These are phyloP conservation scores for Mortierella sp. DNA, from an alignment of 371 early-diverging fungal species.

Conservation along the genomic window DNA sequence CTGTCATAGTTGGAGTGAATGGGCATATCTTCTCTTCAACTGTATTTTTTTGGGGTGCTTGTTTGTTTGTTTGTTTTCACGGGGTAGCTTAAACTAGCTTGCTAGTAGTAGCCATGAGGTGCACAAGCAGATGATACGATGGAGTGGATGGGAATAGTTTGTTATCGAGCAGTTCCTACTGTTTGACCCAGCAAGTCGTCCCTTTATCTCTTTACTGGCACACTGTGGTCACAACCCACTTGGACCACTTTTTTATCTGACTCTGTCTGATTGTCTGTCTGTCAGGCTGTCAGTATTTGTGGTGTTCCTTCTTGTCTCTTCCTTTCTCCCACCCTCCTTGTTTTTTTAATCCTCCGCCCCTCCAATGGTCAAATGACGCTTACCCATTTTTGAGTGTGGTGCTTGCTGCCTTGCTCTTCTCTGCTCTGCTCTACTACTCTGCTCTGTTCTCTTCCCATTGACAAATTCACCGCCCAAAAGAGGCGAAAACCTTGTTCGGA, in stretches of 20 bases:
- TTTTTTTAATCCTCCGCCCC: slow-evolving; percentile 9
- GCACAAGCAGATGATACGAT: slow-evolving; percentile 9
- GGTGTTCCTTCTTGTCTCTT: background rate
- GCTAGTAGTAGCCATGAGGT: slow-evolving; percentile 4
- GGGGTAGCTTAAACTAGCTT: slow-evolving; percentile 16
- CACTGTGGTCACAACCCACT: background rate
- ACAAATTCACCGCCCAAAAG: background rate
- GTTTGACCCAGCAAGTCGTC: background rate
- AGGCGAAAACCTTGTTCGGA: slow-evolving; percentile 4
- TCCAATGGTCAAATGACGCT: slow-evolving; percentile 7
- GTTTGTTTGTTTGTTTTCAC: slow-evolving; percentile 6
- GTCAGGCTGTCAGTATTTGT: background rate
- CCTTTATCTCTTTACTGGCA: background rate
- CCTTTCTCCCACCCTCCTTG: background rate
- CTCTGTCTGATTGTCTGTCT: background rate
- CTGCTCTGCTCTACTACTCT: background rate
- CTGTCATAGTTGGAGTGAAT: slow-evolving; percentile 16
- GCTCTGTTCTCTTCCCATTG: background rate
- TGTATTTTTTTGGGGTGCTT: background rate
- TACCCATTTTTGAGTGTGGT: slow-evolving; percentile 2
- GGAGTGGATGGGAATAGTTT: slow-evolving; percentile 18
- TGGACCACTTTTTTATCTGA: background rate
- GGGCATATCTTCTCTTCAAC: slow-evolving; percentile 4
- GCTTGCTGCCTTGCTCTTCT: background rate
- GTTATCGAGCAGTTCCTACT: background rate